Percentiles rank a stretch among this genome's conserved stretches.
Conservation (phyloP, 768 basidiomycete genomes). For the Rhodotorula babjevae region DNA sequence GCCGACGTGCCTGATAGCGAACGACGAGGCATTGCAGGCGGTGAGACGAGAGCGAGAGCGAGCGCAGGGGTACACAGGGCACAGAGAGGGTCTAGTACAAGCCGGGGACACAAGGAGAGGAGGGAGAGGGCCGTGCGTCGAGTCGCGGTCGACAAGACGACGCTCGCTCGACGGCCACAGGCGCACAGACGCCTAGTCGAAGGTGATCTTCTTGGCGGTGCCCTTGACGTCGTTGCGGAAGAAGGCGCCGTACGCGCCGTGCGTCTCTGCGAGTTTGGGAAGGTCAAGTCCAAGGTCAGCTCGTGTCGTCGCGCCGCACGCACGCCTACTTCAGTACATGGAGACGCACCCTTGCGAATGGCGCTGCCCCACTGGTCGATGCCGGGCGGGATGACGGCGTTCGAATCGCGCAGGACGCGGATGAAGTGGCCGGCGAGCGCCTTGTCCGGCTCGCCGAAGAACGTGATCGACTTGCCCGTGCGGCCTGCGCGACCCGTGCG, state of each 20-base stretch:
- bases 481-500: constrained; percentile 76
- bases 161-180: too few species aligned
- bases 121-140: too few species aligned
- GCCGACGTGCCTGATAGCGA: too few species aligned
- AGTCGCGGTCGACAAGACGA: too few species aligned
- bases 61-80: too few species aligned
- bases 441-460: constrained; percentile 81
- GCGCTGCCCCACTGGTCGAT: constrained; percentile 63
- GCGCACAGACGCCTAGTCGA: constrained; percentile 43
- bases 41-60: too few species aligned
- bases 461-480: constrained; percentile 85
- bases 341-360: constrained; percentile 70
- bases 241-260: constrained; percentile 62
- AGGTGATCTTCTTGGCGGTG: constrained; percentile 53
- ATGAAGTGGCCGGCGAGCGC: constrained; percentile 74
- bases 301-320: neutral
- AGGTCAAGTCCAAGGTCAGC: too few species aligned
- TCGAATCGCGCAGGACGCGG: constrained; percentile 79
- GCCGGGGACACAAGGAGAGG: too few species aligned
- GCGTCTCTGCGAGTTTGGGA: constrained; percentile 53
- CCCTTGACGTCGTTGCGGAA: constrained; percentile 50
- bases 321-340: too few species aligned
- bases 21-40: too few species aligned
- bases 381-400: constrained; percentile 65
- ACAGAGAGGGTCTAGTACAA: too few species aligned